These are phyloP conservation scores for Paxillus rubicundulus DNA, from an alignment of 768 basidiomycete species.

Conservation along the genomic window DNA sequence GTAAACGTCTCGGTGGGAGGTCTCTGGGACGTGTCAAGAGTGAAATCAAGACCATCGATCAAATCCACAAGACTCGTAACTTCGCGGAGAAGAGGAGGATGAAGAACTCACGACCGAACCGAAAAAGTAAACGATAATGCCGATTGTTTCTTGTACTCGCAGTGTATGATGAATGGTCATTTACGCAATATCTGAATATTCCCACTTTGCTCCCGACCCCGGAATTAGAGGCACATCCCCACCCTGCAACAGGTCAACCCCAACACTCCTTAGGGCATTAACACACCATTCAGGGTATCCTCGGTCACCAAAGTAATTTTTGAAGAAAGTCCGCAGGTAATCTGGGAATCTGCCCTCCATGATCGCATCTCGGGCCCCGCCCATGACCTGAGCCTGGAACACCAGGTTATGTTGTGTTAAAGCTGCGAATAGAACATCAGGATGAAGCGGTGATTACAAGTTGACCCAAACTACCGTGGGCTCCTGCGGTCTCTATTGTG, in stretches of 20 bases:
- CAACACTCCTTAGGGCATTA: constrained; percentile 77
- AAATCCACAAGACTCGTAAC: constrained; percentile 79
- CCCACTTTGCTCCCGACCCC: constrained; percentile 77
- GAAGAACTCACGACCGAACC: constrained; percentile 78
- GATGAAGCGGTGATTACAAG: constrained; percentile 17
- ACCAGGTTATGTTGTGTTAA: constrained; percentile 80
- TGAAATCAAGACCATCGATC: constrained; percentile 84
- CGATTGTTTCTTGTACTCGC: constrained; percentile 6
- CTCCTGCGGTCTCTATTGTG: constrained; percentile 81
- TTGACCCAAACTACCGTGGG: constrained; percentile 58
- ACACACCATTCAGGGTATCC: constrained; percentile 90
- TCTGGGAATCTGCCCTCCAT: constrained; percentile 73
- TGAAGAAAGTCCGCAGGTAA: constrained; percentile 76
- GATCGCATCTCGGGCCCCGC: constrained; percentile 79
- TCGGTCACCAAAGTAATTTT: constrained; percentile 67
- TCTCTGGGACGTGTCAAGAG: constrained; percentile 63
- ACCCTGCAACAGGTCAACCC: constrained; percentile 74
- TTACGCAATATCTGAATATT: constrained; percentile 53
- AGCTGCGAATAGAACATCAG: constrained; percentile 41
- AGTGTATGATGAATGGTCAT: neutral
- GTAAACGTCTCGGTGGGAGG: constrained; percentile 57
- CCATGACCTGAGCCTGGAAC: constrained; percentile 88
- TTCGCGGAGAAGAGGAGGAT: constrained; percentile 60
- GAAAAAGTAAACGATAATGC: constrained; percentile 29
- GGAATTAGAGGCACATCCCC: constrained; percentile 47